Conservation (phyloP, 2,329 filamentous ascomycete genomes). For the Talaromyces rugulosus region DNA sequence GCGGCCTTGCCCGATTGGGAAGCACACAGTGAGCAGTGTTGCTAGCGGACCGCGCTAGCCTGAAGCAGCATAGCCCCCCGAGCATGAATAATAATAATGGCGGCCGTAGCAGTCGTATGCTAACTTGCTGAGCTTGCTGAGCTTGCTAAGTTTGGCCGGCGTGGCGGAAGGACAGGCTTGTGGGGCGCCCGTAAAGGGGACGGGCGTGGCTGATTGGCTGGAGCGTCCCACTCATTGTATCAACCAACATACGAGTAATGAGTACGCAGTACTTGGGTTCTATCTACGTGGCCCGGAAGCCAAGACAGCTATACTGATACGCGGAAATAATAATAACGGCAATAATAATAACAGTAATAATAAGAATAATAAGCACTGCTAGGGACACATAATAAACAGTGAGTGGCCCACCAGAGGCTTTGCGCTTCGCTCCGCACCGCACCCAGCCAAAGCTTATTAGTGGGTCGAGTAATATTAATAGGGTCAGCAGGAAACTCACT, state of each 20-base stretch:
- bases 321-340: too few relatives aligned
- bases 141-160: not conserved
- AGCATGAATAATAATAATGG: not conserved
- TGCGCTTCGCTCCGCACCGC: constrained; percentile 13
- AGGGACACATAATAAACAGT: not conserved
- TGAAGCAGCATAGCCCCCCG: not conserved
- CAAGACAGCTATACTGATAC: too few relatives aligned
- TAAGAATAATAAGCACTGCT: not conserved
- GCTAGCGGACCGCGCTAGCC: not conserved
- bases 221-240: not conserved
- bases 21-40: not conserved
- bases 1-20: not conserved
- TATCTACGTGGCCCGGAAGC: too few relatives aligned
- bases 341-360: too few relatives aligned
- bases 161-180: constrained; percentile 10
- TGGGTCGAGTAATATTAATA: not conserved
- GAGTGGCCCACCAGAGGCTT: not conserved
- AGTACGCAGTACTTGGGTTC: too few relatives aligned
- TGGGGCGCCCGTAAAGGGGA: constrained; percentile 3
- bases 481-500: not conserved
- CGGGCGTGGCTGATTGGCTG: not conserved
- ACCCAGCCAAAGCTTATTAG: constrained; percentile 1
- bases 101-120: too few relatives aligned
- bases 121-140: not conserved
- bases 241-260: too few relatives aligned